phyloP scores from a whole-genome alignment of 441 rosid species.

The Gossypium schwendimanii region DNA sequence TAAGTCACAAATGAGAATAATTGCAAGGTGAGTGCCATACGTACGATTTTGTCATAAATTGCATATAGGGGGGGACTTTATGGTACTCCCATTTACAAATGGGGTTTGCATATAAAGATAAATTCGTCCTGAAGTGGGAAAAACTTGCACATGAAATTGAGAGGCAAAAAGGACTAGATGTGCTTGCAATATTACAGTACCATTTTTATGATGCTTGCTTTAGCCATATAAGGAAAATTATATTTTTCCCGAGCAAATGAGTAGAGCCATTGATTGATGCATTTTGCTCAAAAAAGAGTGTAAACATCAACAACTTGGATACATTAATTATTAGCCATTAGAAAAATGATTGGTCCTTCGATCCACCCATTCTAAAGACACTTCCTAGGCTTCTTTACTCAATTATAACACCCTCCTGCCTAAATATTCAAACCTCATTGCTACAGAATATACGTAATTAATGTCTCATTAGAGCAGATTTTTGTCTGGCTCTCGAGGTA shows the following conservation, averaged over 20 bases:
- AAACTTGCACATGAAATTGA: not conserved
- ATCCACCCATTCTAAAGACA: not conserved
- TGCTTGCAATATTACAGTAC: not conserved
- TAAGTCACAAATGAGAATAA: conserved; percentile 1
- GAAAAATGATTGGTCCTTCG: not conserved
- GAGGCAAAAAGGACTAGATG: not conserved
- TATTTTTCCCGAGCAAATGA: not conserved
- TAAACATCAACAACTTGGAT: not conserved
- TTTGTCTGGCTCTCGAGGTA: conserved; percentile 11
- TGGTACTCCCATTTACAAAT: not conserved
- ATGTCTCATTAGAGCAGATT: conserved; percentile 8
- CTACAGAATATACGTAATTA: not conserved
- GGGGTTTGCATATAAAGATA: not conserved
- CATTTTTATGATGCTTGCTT: not conserved
- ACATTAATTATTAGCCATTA: not conserved
- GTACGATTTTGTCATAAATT: not conserved
- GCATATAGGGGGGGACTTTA: not conserved
- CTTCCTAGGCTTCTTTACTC: not conserved
- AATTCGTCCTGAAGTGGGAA: not conserved
- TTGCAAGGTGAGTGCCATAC: not conserved
- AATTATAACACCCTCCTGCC: not conserved
- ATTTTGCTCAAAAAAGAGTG: not conserved
- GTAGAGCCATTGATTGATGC: not conserved
- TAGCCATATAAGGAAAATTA: not conserved
- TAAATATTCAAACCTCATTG: not conserved